phyloP scores from a whole-genome alignment of 768 basidiomycete species.

The Cantharellus anzutake region DNA sequence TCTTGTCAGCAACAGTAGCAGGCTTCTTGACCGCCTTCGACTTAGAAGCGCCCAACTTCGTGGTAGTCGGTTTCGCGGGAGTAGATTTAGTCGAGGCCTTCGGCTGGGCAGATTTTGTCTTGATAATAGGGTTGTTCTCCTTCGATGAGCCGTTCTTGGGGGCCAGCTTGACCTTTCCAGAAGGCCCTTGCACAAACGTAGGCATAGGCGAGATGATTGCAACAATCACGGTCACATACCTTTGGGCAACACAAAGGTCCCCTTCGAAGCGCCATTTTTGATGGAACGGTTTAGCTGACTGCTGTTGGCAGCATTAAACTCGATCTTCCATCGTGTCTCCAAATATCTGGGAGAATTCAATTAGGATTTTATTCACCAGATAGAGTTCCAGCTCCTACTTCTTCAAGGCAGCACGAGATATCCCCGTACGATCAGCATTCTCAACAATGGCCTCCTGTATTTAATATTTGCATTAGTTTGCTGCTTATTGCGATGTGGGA shows the following conservation, averaged over 20 bases:
- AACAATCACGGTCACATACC: background rate
- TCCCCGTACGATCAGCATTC: background rate
- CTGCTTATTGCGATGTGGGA: background rate
- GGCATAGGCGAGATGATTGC: background rate
- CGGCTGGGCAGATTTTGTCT: background rate
- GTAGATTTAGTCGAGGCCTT: background rate
- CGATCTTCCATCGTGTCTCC: background rate
- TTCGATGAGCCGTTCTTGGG: conserved; percentile 3
- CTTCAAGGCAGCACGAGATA: background rate
- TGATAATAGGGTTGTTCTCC: background rate
- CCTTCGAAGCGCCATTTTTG: background rate
- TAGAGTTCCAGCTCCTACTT: background rate
- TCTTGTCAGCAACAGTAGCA: background rate
- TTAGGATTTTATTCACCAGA: background rate
- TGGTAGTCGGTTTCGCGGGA: background rate
- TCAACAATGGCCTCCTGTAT: conserved; percentile 1
- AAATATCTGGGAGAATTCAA: background rate
- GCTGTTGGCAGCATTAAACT: background rate
- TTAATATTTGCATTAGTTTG: background rate
- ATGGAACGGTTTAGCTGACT: background rate
- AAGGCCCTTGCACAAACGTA: background rate
- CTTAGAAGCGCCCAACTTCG: background rate
- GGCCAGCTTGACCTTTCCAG: conserved; percentile 6
- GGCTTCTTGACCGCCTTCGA: background rate
- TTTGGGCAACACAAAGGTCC: background rate